Conservation (phyloP, 1,284 basidiomycete species). For the Pholiota adiposa region DNA sequence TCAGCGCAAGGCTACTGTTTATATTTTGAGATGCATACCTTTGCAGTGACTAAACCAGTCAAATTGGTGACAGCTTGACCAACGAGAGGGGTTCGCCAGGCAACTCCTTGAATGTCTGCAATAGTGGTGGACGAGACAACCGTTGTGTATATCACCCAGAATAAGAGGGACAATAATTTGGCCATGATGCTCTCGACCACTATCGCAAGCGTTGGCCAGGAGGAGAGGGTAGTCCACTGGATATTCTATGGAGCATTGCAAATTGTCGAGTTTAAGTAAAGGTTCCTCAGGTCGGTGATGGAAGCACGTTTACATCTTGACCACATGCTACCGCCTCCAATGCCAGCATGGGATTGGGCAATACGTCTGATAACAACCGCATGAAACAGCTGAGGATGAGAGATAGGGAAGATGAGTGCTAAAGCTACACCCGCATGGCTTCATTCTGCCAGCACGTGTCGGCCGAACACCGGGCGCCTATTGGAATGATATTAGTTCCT, state of each 20-base stretch:
- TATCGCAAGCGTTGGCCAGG: conserved; percentile 3
- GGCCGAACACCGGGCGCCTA: too few relatives aligned
- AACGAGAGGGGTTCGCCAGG: conserved; percentile 52
- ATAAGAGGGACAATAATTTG: conserved; percentile 32
- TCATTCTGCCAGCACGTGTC: neutral
- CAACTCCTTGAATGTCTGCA: conserved; percentile 56
- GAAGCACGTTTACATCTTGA: conserved; percentile 29
- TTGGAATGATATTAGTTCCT: too few relatives aligned
- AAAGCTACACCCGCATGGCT: neutral
- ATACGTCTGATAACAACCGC: conserved; percentile 3
- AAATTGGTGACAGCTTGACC: conserved; percentile 53
- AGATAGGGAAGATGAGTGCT: neutral
- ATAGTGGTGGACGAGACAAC: conserved; percentile 40
- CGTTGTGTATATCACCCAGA: conserved; percentile 30
- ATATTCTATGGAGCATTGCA: conserved; percentile 14
- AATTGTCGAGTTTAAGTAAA: conserved; percentile 12
- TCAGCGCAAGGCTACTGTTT: neutral
- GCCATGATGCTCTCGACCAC: conserved; percentile 32
- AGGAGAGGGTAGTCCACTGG: conserved; percentile 6
- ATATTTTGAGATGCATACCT: conserved; percentile 40
- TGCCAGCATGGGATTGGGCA: conserved; percentile 8
- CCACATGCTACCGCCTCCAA: conserved; percentile 32
- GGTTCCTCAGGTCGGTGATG: neutral
- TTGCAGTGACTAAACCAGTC: conserved; percentile 58
- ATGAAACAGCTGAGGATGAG: neutral